A percentile compares a stretch with the other conserved stretches of the same genome.
Evolutionary conservation across 306 rosid species (phyloP).

Genomic region (Dryas drummondii): DNA sequence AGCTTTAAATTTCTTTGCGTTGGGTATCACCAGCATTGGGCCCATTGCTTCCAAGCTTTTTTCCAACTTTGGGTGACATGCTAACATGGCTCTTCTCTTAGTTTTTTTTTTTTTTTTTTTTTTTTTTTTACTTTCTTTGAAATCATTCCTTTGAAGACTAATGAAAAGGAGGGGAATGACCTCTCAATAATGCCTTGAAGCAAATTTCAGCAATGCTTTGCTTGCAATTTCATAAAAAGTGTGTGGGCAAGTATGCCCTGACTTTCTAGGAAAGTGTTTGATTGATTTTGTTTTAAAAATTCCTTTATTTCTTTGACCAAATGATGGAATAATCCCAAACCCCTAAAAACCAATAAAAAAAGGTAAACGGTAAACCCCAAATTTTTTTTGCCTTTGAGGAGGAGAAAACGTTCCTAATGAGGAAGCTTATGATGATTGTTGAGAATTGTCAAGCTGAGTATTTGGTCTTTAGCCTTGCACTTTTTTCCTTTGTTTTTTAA

Average conservation of each 20-base stretch:
- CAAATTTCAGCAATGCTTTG: background rate
- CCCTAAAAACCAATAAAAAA: too few relatives aligned
- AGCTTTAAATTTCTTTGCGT: slow-evolving; percentile 24
- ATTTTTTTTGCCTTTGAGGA: too few relatives aligned
- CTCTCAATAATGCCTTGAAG: slow-evolving; percentile 46
- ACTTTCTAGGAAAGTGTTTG: background rate
- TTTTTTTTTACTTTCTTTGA: slow-evolving; percentile 24
- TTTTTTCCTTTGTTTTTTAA: too few relatives aligned
- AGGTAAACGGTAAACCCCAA: too few relatives aligned
- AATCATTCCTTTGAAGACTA: slow-evolving; percentile 40
- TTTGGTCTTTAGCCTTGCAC: too few relatives aligned
- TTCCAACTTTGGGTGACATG: slow-evolving; percentile 69
- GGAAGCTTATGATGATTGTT: too few relatives aligned
- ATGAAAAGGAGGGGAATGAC: slow-evolving; percentile 39
- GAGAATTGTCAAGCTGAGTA: too few relatives aligned
- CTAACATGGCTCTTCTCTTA: slow-evolving; percentile 59
- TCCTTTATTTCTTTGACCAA: background rate
- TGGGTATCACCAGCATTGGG: slow-evolving; percentile 51
- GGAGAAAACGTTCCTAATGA: too few relatives aligned
- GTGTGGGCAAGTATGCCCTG: background rate
- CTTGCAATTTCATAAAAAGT: background rate
- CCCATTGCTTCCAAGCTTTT: slow-evolving; percentile 50
- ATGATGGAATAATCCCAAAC: too few relatives aligned
- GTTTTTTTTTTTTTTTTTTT: background rate
- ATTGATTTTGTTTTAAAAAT: background rate